A percentile compares a stretch with the other conserved stretches of the same genome.
phyloP scores from a whole-genome alignment of 305 asterid genomes.

The Caryopteris hybrid region DNA sequence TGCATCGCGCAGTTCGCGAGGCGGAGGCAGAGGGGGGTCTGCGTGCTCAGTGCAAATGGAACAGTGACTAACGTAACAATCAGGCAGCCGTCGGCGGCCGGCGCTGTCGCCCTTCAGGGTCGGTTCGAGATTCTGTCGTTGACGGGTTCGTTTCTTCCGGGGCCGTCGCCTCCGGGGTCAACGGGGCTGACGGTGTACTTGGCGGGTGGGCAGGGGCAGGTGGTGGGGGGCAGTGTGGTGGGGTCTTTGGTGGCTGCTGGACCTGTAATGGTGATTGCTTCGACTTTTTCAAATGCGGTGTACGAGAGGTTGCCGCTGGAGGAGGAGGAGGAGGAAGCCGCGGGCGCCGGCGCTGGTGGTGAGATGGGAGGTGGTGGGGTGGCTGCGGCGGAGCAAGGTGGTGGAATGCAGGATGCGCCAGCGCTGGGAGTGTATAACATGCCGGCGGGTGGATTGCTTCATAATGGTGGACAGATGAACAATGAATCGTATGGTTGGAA shows the following conservation, averaged over 20 bases:
- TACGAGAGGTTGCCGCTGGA: slow-evolving; percentile 62
- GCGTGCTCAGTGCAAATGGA: slow-evolving; percentile 57
- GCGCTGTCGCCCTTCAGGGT: slow-evolving; percentile 50
- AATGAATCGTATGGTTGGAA: slow-evolving; percentile 53
- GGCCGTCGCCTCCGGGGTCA: slow-evolving; percentile 52
- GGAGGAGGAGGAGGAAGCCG: slow-evolving; percentile 41
- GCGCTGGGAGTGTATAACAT: slow-evolving; percentile 30
- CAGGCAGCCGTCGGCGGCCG: slow-evolving; percentile 47
- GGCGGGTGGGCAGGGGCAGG: slow-evolving; percentile 67
- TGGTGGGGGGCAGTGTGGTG: slow-evolving; percentile 64
- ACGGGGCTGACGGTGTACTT: slow-evolving; percentile 60
- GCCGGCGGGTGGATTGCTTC: slow-evolving; percentile 38
- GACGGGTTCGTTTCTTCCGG: slow-evolving; percentile 56
- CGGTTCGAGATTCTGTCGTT: slow-evolving; percentile 54
- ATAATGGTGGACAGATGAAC: slow-evolving; percentile 45
- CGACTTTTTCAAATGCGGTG: slow-evolving; percentile 59
- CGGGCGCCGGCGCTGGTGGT: not conserved
- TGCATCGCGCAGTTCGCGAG: slow-evolving; percentile 57
- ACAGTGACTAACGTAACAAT: slow-evolving; percentile 57
- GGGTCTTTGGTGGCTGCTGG: slow-evolving; percentile 60
- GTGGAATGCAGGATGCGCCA: slow-evolving; percentile 36
- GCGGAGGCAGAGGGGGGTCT: slow-evolving; percentile 50
- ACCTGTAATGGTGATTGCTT: slow-evolving; percentile 58
- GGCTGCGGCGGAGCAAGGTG: slow-evolving; percentile 28
- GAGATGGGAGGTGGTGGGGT: not conserved